These are phyloP conservation scores for Fusarium aywerte DNA, from an alignment of 2,329 filamentous ascomycete genomes.

Conservation along the genomic window DNA sequence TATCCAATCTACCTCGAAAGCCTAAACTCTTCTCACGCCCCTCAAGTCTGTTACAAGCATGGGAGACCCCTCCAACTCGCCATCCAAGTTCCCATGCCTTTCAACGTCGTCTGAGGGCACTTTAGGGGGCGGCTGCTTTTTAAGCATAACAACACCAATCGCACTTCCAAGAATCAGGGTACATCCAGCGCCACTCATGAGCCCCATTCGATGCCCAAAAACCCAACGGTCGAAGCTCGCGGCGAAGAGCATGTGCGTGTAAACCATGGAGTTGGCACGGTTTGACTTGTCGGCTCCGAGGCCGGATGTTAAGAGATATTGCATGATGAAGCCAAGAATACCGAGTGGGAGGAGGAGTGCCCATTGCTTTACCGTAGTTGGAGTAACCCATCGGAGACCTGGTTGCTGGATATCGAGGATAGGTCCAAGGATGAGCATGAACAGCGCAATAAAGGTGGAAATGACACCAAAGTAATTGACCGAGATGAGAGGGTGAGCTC, in stretches of 20 bases:
- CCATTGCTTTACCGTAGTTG: conserved; percentile 66
- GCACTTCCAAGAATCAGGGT: conserved; percentile 65
- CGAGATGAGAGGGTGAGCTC: conserved; percentile 83
- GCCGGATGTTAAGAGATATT: conserved; percentile 84
- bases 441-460: conserved; percentile 73
- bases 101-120: conserved; percentile 50
- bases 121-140: conserved; percentile 50
- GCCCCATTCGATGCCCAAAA: conserved; percentile 63
- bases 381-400: conserved; percentile 56
- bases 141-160: conserved; percentile 61
- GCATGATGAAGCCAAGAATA: conserved; percentile 81
- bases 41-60: conserved; percentile 54
- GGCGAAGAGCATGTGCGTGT: conserved; percentile 68
- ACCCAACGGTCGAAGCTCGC: conserved; percentile 63
- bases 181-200: conserved; percentile 62
- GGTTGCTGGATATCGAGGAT: conserved; percentile 59
- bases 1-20: conserved; percentile 23
- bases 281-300: conserved; percentile 76
- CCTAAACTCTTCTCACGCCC: conserved; percentile 39
- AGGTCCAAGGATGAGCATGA: conserved; percentile 66
- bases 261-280: conserved; percentile 67
- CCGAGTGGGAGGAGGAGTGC: conserved; percentile 74
- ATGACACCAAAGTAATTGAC: conserved; percentile 85
- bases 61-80: conserved; percentile 52
- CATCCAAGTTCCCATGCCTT: conserved; percentile 45